Evolutionary conservation across 306 rosid species (phyloP).

Genomic region (Casuarina glauca): DNA sequence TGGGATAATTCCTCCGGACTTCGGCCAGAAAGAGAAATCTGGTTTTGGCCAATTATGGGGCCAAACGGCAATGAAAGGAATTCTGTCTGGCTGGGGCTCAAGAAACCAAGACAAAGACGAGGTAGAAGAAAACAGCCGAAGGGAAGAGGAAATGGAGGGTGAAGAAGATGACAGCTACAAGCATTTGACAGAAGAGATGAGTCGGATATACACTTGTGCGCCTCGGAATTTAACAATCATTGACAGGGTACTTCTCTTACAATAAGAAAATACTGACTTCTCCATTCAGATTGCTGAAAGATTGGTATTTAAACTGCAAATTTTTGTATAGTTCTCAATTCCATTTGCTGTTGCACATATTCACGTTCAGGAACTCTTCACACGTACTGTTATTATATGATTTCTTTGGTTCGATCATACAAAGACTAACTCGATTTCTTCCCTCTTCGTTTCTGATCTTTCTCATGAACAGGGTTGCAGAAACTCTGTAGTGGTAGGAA

Average conservation of each 20-base stretch:
- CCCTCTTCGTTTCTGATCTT: background rate
- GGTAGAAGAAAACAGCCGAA: slow-evolving; percentile 34
- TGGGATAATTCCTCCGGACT: slow-evolving; percentile 54
- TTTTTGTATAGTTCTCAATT: background rate
- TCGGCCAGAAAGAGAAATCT: slow-evolving; percentile 25
- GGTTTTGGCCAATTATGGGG: slow-evolving; percentile 41
- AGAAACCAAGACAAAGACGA: slow-evolving; percentile 20
- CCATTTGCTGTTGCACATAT: too few relatives aligned
- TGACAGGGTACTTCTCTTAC: slow-evolving; percentile 59
- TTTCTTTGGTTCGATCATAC: background rate
- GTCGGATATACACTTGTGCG: slow-evolving; percentile 66
- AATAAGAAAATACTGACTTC: slow-evolving; percentile 1
- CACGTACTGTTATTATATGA: too few relatives aligned
- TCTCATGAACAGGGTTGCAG: slow-evolving; percentile 72
- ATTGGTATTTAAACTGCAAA: background rate
- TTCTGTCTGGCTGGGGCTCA: slow-evolving; percentile 40
- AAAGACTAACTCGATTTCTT: background rate
- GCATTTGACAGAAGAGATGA: slow-evolving; percentile 51
- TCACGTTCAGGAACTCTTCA: too few relatives aligned
- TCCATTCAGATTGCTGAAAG: slow-evolving; percentile 1
- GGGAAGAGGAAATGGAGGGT: slow-evolving; percentile 39
- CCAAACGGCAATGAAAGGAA: slow-evolving; percentile 30
- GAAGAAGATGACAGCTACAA: slow-evolving; percentile 72
- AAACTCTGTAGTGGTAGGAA: slow-evolving; percentile 70
- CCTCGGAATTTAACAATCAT: slow-evolving; percentile 70